These are phyloP conservation scores for Phytophthora megakarya DNA, from an alignment of 352 stramenopile species.

Conservation along the genomic window DNA sequence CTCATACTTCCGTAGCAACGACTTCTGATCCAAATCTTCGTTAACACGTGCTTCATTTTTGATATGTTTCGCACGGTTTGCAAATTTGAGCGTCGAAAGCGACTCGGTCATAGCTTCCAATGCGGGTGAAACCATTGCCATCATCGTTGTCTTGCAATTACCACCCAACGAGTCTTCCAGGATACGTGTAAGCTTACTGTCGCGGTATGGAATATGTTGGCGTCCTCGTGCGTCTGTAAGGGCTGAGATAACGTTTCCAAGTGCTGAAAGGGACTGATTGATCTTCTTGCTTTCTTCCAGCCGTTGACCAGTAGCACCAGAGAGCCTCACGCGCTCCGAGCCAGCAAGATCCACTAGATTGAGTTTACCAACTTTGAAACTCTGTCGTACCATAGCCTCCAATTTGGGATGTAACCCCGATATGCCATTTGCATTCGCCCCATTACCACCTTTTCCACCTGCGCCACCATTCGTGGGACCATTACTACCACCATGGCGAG, in stretches of 20 bases:
- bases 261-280: constrained; percentile 90
- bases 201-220: constrained; percentile 94
- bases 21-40: constrained; percentile 94
- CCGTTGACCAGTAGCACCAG: constrained; percentile 83
- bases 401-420: constrained; percentile 68
- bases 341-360: constrained; percentile 94
- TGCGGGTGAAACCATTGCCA: constrained; percentile 95
- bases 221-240: constrained; percentile 86
- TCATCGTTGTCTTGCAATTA: constrained; percentile 97
- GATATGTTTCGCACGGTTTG: constrained; percentile 93
- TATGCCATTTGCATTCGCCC: constrained; percentile 36
- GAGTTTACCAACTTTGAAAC: constrained; percentile 95
- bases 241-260: constrained; percentile 92
- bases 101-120: constrained; percentile 91
- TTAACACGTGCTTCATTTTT: constrained; percentile 92
- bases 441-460: constrained; percentile 18
- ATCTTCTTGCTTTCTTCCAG: constrained; percentile 94
- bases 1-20: constrained; percentile 94
- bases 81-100: constrained; percentile 94
- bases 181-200: constrained; percentile 94
- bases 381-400: constrained; percentile 91
- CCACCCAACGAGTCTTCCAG: constrained; percentile 87
- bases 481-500: constrained; percentile 43
- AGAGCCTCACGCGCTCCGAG: constrained; percentile 90
- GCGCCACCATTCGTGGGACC: constrained; percentile 14